Base-by-base conservation (phyloP, 495 filamentous ascomycete species). In the Neurospora sp. region DNA sequence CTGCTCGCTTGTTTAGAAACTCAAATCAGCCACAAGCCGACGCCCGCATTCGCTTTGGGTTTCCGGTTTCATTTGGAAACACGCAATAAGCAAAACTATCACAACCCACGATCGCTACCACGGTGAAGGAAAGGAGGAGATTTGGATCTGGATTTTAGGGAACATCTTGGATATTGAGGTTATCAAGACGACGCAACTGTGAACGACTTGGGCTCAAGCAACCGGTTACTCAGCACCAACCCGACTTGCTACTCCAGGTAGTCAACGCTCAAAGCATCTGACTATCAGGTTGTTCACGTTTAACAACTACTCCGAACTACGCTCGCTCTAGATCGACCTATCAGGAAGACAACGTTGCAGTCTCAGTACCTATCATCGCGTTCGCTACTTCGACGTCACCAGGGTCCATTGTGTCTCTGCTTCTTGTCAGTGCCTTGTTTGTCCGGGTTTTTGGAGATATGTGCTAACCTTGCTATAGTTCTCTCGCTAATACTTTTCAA, bases 401-500 rank as follows among this genome's bases (percentile, higher is more conserved):
- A 76, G 76, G 73, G 75, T 71, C 75, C 75, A 70, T 77, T 72
- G 82, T 80, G 83, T 78, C 78, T 78, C 76, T 78, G 75, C 70
- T 81, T 80, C 78, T 80, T 77, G 83, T 85, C 74, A 77, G 83
- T 77, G 40, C 39, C 4, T 44, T 74, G 39, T 59, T 27, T 59
- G 20, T 59, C 10, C 16, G 39, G 22, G 37, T 42, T 20, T 69
- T 16, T 68, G 12, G 44, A 53, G 40, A 65, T 35, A 18, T 31
- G 14, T 65, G 70, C 72, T 81, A 72, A 81, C 72, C 3, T 35
- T 61, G 3, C 9, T 9, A 14, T 68, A 85, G 82, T 84, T 84
- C 82, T 84, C 74, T 83, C 80, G 78, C 82, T 83, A 72, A 76
- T 74, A 72, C 40, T 75, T 81, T 73, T 74, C 73, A 77, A 79